Percentiles rank a stretch among this genome's conserved stretches.
Evolutionary conservation across 345 rosid species (phyloP).

Genomic region (Linum lewisii): DNA sequence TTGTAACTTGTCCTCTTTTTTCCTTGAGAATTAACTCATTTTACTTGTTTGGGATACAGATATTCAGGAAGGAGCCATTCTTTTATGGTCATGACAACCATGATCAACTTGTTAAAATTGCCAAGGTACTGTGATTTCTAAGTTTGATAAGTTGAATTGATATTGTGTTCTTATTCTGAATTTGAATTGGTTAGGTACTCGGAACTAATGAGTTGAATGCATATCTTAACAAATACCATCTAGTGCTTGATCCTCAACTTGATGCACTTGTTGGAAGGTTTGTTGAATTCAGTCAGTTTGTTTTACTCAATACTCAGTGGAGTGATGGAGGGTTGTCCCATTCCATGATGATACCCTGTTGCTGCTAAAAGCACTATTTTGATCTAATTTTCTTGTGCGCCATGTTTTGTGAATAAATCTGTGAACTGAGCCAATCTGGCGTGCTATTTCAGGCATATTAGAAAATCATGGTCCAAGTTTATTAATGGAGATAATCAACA

Average conservation of each 20-base stretch:
- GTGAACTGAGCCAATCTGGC: neutral
- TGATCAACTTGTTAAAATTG: constrained; percentile 92
- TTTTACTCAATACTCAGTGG: no score
- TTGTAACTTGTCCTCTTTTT: neutral
- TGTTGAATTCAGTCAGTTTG: constrained; percentile 6
- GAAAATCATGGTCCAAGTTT: constrained; percentile 90
- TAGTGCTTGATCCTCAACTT: constrained; percentile 78
- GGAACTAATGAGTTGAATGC: constrained; percentile 77
- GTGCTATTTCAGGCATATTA: constrained; percentile 62
- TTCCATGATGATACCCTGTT: no score
- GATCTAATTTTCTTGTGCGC: no score
- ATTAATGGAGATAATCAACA: constrained; percentile 84
- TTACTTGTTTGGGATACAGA: constrained; percentile 25
- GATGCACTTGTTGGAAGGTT: constrained; percentile 83
- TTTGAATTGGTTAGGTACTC: constrained; percentile 53
- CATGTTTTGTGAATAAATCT: neutral
- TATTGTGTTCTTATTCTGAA: neutral
- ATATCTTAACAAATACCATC: constrained; percentile 67
- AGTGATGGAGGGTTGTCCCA: no score
- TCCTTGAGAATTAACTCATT: constrained; percentile 11
- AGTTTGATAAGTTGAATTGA: neutral
- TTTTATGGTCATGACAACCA: constrained; percentile 98
- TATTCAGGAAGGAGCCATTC: constrained; percentile 93
- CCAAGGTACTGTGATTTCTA: constrained; percentile 56
- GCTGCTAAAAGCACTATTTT: no score